Evolutionary conservation across 129 eudicot genomes (phyloP).

Genomic region (Helianthus annuus): HanXRQr2.0-SUNRISE NC_035449.2:157359589-157360088

Average conservation of each 20-base stretch:
- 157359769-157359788: slow-evolving; percentile 38
- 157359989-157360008: slow-evolving; percentile 77
- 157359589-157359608: slow-evolving; percentile 85
- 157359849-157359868: slow-evolving; percentile 87
- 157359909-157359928: slow-evolving; percentile 43
- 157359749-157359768: slow-evolving; percentile 36
- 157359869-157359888: slow-evolving; percentile 89
- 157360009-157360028: slow-evolving; percentile 61
- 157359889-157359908: slow-evolving; percentile 75
- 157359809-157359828: slow-evolving; percentile 44
- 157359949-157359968: slow-evolving; percentile 78
- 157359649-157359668: slow-evolving; percentile 51
- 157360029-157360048: slow-evolving; percentile 72
- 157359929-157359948: slow-evolving; percentile 77
- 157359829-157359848: slow-evolving; percentile 64
- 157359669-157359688: slow-evolving; percentile 58
- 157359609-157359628: slow-evolving; percentile 91
- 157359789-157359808: slow-evolving; percentile 28
- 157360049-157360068: slow-evolving; percentile 68
- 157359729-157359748: slow-evolving; percentile 36
- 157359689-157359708: slow-evolving; percentile 48
- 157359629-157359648: slow-evolving; percentile 69
- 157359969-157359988: slow-evolving; percentile 83
- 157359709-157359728: slow-evolving; percentile 47
- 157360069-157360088: slow-evolving; percentile 56